Percentiles rank a stretch among this genome's conserved stretches.
Conservation (phyloP, 169 alveolate species). For the Cryptosporidium tyzzeri region DNA sequence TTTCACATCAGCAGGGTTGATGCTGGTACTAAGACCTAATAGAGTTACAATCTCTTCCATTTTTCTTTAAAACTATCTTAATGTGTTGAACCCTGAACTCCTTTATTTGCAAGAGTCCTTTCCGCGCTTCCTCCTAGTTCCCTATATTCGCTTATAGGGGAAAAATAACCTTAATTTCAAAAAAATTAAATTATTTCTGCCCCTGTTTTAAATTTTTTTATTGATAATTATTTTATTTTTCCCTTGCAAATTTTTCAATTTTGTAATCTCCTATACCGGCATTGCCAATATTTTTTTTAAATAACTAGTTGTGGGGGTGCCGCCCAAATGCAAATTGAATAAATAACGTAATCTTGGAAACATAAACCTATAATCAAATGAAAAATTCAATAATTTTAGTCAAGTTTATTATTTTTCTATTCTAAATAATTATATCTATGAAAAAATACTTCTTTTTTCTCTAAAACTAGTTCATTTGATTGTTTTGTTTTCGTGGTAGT, state of each 20-base stretch:
- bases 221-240: not conserved
- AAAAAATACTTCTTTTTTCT: not conserved
- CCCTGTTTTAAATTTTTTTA: not conserved
- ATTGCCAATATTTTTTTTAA: not conserved
- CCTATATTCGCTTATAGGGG: not conserved
- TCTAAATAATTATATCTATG: not conserved
- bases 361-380: not conserved
- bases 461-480: not conserved
- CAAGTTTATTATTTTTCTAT: not conserved
- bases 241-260: not conserved
- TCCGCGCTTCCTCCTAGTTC: slow-evolving; percentile 15
- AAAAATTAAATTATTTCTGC: slow-evolving; percentile 14
- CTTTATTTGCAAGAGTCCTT: not conserved
- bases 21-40: slow-evolving; percentile 40
- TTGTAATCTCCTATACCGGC: slow-evolving; percentile 37
- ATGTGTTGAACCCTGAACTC: not conserved
- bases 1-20: slow-evolving; percentile 69
- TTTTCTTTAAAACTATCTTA: not conserved
- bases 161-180: slow-evolving; percentile 4
- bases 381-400: not conserved
- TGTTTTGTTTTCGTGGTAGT: not conserved
- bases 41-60: slow-evolving; percentile 61
- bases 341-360: slow-evolving; percentile 6
- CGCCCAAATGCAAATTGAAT: slow-evolving; percentile 50
- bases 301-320: slow-evolving; percentile 24